These are phyloP conservation scores for Pyrenochaeta sp. DNA, from an alignment of 2,329 filamentous ascomycete genomes.

Conservation along the genomic window DNA sequence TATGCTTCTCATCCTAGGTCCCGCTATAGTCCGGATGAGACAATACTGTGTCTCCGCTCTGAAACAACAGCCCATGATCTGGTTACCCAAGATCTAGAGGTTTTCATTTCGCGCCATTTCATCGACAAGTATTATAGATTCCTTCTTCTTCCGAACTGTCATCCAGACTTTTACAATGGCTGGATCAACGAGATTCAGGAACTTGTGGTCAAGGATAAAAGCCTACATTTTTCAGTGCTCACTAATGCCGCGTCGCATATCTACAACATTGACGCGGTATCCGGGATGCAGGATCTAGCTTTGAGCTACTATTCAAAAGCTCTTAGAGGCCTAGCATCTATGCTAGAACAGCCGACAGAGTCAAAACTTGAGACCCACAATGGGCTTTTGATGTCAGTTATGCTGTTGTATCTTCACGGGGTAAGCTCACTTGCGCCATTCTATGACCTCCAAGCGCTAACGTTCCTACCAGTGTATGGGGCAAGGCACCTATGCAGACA, in stretches of 20 bases:
- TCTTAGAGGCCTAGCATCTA: conserved; percentile 11
- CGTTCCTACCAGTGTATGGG: conserved; percentile 13
- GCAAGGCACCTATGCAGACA: conserved; percentile 17
- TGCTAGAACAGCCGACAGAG: conserved; percentile 3
- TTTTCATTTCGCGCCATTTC: conserved; percentile 17
- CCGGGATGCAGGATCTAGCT: conserved; percentile 15
- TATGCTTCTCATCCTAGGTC: conserved; percentile 14
- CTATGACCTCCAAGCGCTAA: neutral
- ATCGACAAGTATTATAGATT: conserved; percentile 22
- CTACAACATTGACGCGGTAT: conserved; percentile 12
- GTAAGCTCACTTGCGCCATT: conserved; percentile 3
- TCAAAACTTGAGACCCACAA: conserved; percentile 11
- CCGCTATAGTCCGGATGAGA: conserved; percentile 4
- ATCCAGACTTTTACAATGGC: conserved; percentile 36
- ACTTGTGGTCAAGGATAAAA: conserved; percentile 34
- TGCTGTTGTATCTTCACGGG: conserved; percentile 22
- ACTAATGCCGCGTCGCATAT: conserved; percentile 22
- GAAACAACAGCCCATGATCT: conserved; percentile 5
- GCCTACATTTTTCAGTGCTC: conserved; percentile 39
- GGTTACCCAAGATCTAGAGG: conserved; percentile 11
- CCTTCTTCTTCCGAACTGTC: conserved; percentile 37
- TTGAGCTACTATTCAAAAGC: conserved; percentile 21
- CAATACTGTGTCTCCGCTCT: conserved; percentile 5
- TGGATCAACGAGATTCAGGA: conserved; percentile 39
- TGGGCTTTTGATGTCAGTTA: conserved; percentile 19